These are phyloP conservation scores for Corymbia maculata DNA, from an alignment of 345 rosid genomes.

Conservation along the genomic window DNA sequence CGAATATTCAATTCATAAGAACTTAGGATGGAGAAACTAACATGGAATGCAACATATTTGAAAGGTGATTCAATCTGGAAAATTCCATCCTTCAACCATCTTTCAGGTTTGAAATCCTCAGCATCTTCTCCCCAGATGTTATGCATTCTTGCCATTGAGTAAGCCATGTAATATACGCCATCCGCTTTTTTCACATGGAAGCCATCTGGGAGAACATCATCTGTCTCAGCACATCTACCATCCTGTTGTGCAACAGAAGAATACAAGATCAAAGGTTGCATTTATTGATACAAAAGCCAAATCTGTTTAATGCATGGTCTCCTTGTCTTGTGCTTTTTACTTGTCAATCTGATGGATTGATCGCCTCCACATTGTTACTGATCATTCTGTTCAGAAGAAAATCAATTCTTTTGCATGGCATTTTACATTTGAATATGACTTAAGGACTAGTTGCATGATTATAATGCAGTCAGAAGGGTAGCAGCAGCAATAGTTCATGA, in stretches of 20 bases:
- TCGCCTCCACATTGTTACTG: neutral
- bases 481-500: neutral
- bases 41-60: constrained; percentile 62
- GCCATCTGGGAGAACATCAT: constrained; percentile 68
- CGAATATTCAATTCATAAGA: neutral
- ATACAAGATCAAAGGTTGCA: neutral
- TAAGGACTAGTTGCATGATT: neutral
- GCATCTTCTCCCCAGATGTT: constrained; percentile 75
- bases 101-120: constrained; percentile 53
- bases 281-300: neutral
- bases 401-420: neutral
- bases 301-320: neutral
- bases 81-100: constrained; percentile 55
- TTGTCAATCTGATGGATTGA: neutral
- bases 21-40: neutral
- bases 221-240: constrained; percentile 42
- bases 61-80: constrained; percentile 61
- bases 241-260: constrained; percentile 21
- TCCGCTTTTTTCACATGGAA: constrained; percentile 50
- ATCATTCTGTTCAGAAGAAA: neutral
- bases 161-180: constrained; percentile 36
- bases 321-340: neutral
- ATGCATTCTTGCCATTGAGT: constrained; percentile 74
- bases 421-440: neutral
- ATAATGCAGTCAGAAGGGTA: neutral